Evolutionary conservation across 805 yeast genomes (phyloP), one percentile per base, ranked within the genome.

Genomic region (Spathaspora sp.): DNA sequence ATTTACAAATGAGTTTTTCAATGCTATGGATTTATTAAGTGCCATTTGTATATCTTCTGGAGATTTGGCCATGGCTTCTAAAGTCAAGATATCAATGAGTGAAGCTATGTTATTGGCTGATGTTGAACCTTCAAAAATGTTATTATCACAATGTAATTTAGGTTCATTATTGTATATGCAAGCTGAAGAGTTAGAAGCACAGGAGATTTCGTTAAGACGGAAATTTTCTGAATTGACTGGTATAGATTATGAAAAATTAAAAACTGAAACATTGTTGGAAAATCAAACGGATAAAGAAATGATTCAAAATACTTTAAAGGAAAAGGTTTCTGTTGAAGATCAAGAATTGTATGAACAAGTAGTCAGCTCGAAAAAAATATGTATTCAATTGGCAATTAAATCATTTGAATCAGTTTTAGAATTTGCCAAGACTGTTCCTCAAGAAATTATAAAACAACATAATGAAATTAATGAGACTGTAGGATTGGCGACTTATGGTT

Each of bases 401-500:
- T 65, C 71, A 5, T 73, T 67, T 55, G 70, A 70, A 49, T 64
- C 72, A 7, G 76, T 72, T 42, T 57, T 70, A 19, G 62, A 55
- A 43, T 66, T 61, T 31, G 63, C 72, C n/a, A 70, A 65, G 49
- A 54, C 61, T 12, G 55, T 73, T 43, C 68, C 73, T 20, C 57
- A 55, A 47, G 66, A 67, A 16, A 52, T 59, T 16, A 55, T 59
- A 28, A 49, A 52, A n/a, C 50, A 54, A 26, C 60, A 63, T 44
- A 52, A 48, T 19, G 51, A 56, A 26, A 68, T 86, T 11, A 77
- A 80, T 31, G 89, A 87, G 55, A 82, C 87, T 1, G 82, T 87
- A 42, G 94, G 96, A 0, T 73, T 92, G 63, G 83, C 96, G 0
- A 82, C 90, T 0, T 92, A 87, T 62, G 96, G 97, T 0, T 73